Evolutionary conservation across 257 asterid species (phyloP), one percentile per base, ranked within the genome.

Genomic region (Catharanthus roseus): DNA sequence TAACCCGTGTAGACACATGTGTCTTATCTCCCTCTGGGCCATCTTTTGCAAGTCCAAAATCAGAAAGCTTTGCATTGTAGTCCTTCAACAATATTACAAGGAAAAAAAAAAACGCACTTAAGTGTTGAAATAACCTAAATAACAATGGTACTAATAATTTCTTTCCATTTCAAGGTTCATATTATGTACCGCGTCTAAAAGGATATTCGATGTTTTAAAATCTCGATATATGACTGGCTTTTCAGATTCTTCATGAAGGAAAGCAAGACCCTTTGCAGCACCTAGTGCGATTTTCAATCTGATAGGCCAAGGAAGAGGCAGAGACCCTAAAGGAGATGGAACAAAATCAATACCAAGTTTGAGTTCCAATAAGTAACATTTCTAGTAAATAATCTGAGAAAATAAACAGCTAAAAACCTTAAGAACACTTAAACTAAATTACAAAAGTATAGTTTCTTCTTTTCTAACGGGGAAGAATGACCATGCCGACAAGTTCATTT

Each of bases 11-110:
- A 10, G 97, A 87, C 31, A 91, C 96, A 13, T 91, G 97, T 0
- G 95, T 91, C 70, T 89, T 84, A 64, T 91, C 96, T 13, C 93
- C 97, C 85, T 81, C 90, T 0, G 97, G 97, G 21, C 85, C 96
- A 67, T 89, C 95, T 77, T 84, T 91, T 71, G 97, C 97, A 29
- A 91, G 92, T 53, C 96, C 96, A 45, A 91, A 91, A 77, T 91
- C 96, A 16, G 97, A 91, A 64, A 91, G 96, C 80, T 91, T 91
- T 8, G 95, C 89, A 66, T 87, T 89, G 60, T 86, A 89, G 61
- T 91, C 96, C 97, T 91, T 70, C 69, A 86, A 66, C 54, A 63
- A 71, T 73, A 72, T 10, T n/a, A 51, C 58, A 42, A 66, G 28
- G 1, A 26, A 42, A 44, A 73, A 38, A 9, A n/a, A n/a, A n/a